phyloP scores from a whole-genome alignment of 108 stramenopile species.

The Aurantiochytrium sp. region DNA sequence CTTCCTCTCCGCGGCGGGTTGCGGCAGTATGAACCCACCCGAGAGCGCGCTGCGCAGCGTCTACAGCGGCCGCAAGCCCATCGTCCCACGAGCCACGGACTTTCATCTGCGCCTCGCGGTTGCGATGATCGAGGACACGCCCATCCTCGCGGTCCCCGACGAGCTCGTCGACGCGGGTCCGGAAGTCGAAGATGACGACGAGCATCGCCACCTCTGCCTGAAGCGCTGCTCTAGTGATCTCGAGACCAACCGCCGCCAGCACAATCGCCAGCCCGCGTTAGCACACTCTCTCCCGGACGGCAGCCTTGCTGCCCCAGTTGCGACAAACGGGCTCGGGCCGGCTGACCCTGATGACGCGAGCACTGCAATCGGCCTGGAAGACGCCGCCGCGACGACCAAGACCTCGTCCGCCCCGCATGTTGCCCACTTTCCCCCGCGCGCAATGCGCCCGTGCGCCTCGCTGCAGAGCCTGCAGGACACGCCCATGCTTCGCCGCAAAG shows the following conservation, averaged over 20 bases:
- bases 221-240: background rate
- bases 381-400: too few species aligned
- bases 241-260: background rate
- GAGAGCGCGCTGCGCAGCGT: background rate
- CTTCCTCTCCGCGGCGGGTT: background rate
- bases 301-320: too few species aligned
- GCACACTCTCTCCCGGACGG: too few species aligned
- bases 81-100: background rate
- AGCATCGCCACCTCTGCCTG: background rate
- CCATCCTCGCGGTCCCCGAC: background rate
- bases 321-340: too few species aligned
- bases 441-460: too few species aligned
- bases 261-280: too few species aligned
- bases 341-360: too few species aligned
- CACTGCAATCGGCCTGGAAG: too few species aligned
- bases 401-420: too few species aligned
- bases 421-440: too few species aligned
- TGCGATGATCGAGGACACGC: slow-evolving; percentile 11
- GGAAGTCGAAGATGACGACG: background rate
- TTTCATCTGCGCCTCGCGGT: slow-evolving; percentile 27
- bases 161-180: background rate
- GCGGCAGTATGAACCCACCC: background rate
- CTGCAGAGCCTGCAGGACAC: background rate
- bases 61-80: background rate
- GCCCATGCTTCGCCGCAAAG: background rate